Percentiles rank a stretch among this genome's conserved stretches.
These are phyloP conservation scores for Lichtheimia corymbifera DNA, from an alignment of 371 early-diverging fungal genomes.

Conservation along the genomic window DNA sequence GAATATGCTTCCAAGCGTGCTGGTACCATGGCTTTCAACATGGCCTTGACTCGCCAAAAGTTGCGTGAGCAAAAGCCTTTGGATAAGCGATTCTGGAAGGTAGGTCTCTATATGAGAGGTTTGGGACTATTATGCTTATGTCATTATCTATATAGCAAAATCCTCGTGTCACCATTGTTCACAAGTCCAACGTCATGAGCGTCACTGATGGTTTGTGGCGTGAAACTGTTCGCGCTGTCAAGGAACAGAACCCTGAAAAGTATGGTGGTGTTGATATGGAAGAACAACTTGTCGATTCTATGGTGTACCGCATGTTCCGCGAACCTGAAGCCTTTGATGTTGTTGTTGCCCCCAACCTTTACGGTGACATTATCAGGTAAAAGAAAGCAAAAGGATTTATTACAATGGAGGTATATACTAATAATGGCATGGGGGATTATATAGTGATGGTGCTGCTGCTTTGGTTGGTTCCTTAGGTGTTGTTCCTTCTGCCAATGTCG, in stretches of 20 bases:
- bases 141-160: constrained; percentile 19
- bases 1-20: constrained; percentile 85
- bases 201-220: constrained; percentile 95
- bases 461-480: constrained; percentile 93
- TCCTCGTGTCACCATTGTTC: constrained; percentile 91
- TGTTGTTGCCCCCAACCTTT: constrained; percentile 92
- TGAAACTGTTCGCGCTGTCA: constrained; percentile 79
- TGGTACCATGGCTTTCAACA: constrained; percentile 84
- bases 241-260: constrained; percentile 60
- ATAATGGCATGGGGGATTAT: not conserved
- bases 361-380: constrained; percentile 89
- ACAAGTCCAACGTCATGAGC: constrained; percentile 94
- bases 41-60: constrained; percentile 80
- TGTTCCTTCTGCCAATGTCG: constrained; percentile 93
- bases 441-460: constrained; percentile 92
- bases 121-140: not conserved
- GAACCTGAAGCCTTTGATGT: constrained; percentile 95
- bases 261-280: constrained; percentile 73
- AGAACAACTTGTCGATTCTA: constrained; percentile 94
- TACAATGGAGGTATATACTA: not conserved
- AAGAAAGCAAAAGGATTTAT: not conserved
- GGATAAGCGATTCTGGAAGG: constrained; percentile 65
- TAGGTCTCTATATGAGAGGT: constrained; percentile 1
- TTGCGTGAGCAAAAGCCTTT: constrained; percentile 64
- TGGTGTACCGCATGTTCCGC: constrained; percentile 96